Evolutionary conservation across 306 rosid species (phyloP).

Genomic region (Lablab purpureus): DNA sequence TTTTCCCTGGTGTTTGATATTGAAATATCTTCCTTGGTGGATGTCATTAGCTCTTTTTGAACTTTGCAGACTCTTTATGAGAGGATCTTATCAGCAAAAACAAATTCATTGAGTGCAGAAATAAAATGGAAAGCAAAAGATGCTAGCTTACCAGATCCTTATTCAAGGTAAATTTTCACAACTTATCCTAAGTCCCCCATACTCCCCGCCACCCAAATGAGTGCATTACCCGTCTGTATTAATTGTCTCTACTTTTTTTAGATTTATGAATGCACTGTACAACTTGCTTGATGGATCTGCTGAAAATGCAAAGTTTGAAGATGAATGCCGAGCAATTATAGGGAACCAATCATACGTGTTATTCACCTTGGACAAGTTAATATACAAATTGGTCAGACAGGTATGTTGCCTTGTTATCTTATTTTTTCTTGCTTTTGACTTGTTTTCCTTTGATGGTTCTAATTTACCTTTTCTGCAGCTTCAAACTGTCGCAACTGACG

Average conservation of each 20-base stretch:
- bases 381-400: conserved; percentile 93
- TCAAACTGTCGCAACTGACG: conserved; percentile 86
- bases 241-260: conserved; percentile 44
- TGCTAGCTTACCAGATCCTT: conserved; percentile 65
- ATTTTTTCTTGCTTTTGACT: conserved; percentile 29
- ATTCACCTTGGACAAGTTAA: conserved; percentile 93
- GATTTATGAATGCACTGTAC: conserved; percentile 85
- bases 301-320: conserved; percentile 95
- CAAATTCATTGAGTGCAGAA: conserved; percentile 72
- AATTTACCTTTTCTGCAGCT: conserved; percentile 69
- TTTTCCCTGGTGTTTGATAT: conserved; percentile 11
- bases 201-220: neutral
- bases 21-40: conserved; percentile 22
- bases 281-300: conserved; percentile 90
- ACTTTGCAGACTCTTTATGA: conserved; percentile 82
- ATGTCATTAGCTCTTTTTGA: conserved; percentile 47
- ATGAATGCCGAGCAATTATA: conserved; percentile 90
- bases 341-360: conserved; percentile 94
- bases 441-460: conserved; percentile 42
- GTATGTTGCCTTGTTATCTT: conserved; percentile 44
- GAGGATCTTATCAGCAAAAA: conserved; percentile 84
- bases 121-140: conserved; percentile 78
- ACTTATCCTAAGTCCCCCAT: conserved; percentile 13
- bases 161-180: conserved; percentile 64
- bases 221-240: conserved; percentile 6